Conservation (phyloP, 2,329 filamentous ascomycete species). For the Alternaria gansuensis region DNA sequence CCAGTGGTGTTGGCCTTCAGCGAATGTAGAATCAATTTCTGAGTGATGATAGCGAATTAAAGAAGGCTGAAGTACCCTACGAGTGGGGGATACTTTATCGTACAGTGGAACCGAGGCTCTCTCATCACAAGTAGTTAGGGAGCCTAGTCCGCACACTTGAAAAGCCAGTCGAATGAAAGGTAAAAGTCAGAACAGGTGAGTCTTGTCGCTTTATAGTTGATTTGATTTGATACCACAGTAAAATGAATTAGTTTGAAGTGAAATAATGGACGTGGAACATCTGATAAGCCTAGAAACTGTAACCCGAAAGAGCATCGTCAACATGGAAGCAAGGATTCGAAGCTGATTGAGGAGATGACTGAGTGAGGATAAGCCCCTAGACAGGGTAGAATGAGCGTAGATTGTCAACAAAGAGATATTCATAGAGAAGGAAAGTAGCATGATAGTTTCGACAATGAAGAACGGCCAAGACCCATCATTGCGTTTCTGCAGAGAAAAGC, state of each 20-base stretch:
- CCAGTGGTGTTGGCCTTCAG: no score
- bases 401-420: background rate
- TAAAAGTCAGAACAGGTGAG: background rate
- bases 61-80: background rate
- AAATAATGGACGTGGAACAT: no score
- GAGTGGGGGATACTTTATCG: background rate
- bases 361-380: background rate
- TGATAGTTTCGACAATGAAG: background rate
- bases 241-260: no score
- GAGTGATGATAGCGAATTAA: background rate
- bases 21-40: background rate
- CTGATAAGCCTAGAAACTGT: no score
- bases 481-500: background rate
- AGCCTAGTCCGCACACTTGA: background rate
- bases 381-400: background rate
- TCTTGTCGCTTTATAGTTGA: background rate
- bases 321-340: background rate
- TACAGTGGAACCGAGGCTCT: background rate
- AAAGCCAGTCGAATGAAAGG: background rate
- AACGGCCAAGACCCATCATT: background rate
- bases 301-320: no score
- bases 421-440: background rate
- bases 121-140: background rate
- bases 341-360: background rate
- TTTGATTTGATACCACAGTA: background rate